Base-by-base conservation (phyloP, 495 filamentous ascomycete species). In the Tuber indicum region DNA sequence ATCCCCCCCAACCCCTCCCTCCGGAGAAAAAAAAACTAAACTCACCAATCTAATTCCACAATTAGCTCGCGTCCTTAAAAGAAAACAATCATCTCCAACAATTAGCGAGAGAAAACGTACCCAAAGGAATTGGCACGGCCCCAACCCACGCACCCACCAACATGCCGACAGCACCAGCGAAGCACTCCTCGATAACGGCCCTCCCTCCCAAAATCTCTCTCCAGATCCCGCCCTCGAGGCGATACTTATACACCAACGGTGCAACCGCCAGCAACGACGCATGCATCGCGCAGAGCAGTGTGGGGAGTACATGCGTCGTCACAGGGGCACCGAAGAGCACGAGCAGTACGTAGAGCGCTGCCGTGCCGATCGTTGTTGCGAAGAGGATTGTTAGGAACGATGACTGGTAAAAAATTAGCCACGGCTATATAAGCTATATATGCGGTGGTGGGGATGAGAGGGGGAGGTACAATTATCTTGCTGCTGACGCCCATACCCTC, bases 321-420 rank as follows among this genome's bases (percentile, higher is more conserved):
- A 96, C 84, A 0, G 96, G 96, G 21, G 95, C 96, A 76, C 96
- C 96, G 85, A 98, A 95, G 74, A 97, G 90, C 82, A 98, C 87
- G 78, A 96, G 87, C 58, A 92, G 83, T 76, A 91, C 84, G 58
- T 91, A 88, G 21, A 94, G 86, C 73, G 92, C 81, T 0, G 84
- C 83, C 8, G 88, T 87, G 5, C 82, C 82, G 36, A 73, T 42
- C 1, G 82, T 77, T 36, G 72, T 52, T 10, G 81, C 87, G 78
- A 96, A 87, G 43, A 79, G 44, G 58, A 88, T 79, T 17, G 89
- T 88, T 79, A 92, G 84, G 79, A 90, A 81, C 4, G 89, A 86
- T 32, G 91, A 86, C 94, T 97, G 77, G 72, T 75, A 32, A 49
- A 77, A n/a, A 36, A 70, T 75, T 72, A 62, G 72, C 70, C 21